A percentile compares a stretch with the other conserved stretches of the same genome.
These are phyloP conservation scores for Luvunga scandens DNA, from an alignment of 345 rosid species.

Conservation along the genomic window DNA sequence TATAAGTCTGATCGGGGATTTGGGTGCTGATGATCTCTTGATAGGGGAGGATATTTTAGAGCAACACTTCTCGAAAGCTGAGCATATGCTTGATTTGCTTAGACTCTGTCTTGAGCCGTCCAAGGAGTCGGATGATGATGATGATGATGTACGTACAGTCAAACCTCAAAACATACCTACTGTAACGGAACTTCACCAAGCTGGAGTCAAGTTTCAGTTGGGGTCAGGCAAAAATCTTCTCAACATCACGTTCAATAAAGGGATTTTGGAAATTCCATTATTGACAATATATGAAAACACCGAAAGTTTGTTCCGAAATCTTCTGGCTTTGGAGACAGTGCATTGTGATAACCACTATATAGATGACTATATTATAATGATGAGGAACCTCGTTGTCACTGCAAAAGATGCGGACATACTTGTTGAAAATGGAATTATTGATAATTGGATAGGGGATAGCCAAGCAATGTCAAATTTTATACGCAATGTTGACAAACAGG, in stretches of 20 bases:
- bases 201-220: constrained; percentile 1
- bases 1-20: background rate
- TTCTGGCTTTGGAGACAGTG: background rate
- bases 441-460: background rate
- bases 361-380: constrained; percentile 3
- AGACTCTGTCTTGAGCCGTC: background rate
- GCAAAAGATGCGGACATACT: constrained; percentile 17
- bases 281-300: background rate
- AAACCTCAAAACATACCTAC: background rate
- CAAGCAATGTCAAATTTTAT: constrained; percentile 7
- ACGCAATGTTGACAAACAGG: constrained; percentile 1
- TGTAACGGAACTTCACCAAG: background rate
- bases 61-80: background rate
- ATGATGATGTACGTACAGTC: too few relatives aligned
- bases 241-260: background rate
- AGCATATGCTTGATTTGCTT: constrained; percentile 6
- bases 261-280: background rate
- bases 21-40: background rate
- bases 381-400: constrained; percentile 10
- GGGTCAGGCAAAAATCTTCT: background rate
- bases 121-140: too few relatives aligned
- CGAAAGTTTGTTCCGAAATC: background rate
- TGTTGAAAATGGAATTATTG: background rate
- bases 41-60: background rate
- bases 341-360: background rate